Percentiles rank a stretch among this genome's conserved stretches.
phyloP scores from a whole-genome alignment of 495 filamentous ascomycete species.

The Darksidea phi region DNA sequence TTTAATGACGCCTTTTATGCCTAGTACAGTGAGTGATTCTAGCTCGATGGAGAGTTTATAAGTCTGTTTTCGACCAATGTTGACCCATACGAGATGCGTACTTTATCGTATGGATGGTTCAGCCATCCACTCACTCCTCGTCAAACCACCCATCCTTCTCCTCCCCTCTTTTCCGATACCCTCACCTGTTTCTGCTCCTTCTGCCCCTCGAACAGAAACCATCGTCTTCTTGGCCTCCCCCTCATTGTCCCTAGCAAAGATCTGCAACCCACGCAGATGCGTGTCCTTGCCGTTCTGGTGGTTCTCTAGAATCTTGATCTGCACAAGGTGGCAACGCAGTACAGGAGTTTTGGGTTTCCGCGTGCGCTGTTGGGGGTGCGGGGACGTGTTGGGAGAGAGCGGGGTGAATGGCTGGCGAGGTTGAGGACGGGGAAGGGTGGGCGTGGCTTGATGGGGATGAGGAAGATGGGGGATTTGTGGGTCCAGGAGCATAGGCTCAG shows the following conservation, averaged over 20 bases:
- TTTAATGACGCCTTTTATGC: no score
- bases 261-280: slow-evolving; percentile 88
- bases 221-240: neutral
- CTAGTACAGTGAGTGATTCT: no score
- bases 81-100: neutral
- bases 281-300: slow-evolving; percentile 99
- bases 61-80: neutral
- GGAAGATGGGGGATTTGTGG: neutral
- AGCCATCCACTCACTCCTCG: slow-evolving; percentile 27
- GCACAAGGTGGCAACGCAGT: slow-evolving; percentile 79
- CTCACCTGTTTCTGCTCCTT: slow-evolving; percentile 2
- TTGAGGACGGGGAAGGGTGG: neutral
- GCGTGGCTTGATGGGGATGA: neutral
- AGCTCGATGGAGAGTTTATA: no score
- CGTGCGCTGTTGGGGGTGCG: neutral
- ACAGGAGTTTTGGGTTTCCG: slow-evolving; percentile 44
- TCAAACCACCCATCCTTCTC: slow-evolving; percentile 7
- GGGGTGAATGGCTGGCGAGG: neutral
- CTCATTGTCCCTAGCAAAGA: slow-evolving; percentile 72
- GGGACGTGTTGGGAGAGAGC: slow-evolving; percentile 1
- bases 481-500: neutral
- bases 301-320: slow-evolving; percentile 86
- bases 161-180: neutral
- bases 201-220: neutral
- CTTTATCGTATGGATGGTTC: slow-evolving; percentile 19